These are phyloP conservation scores for Yarrowia deformans DNA, from an alignment of 805 yeast species.

Conservation along the genomic window DNA sequence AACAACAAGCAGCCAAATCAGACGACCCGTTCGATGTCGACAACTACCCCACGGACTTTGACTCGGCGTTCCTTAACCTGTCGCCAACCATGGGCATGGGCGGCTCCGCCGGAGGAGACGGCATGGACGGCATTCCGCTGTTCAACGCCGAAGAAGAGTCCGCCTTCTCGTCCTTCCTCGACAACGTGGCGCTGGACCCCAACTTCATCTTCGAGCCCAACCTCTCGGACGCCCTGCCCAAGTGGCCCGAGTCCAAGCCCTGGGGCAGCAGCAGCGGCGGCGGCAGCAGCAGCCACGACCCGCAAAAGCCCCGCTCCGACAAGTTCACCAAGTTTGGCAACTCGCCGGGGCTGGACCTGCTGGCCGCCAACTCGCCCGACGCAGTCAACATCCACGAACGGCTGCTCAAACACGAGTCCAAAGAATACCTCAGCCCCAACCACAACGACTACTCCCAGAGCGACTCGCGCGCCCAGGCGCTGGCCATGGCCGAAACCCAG, in stretches of 20 bases:
- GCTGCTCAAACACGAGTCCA: conserved; percentile 28
- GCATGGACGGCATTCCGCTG: conserved; percentile 40
- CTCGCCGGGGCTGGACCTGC: conserved; percentile 31
- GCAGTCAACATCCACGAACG: conserved; percentile 38
- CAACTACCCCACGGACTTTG: conserved; percentile 43
- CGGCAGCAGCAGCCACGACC: background rate
- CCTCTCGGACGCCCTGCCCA: conserved; percentile 44
- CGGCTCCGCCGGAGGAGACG: conserved; percentile 17
- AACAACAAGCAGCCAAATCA: background rate
- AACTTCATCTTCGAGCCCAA: conserved; percentile 49
- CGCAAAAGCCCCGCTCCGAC: conserved; percentile 6
- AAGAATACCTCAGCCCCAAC: conserved; percentile 24
- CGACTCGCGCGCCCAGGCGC: conserved; percentile 34
- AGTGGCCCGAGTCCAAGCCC: conserved; percentile 40
- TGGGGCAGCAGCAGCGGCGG: background rate
- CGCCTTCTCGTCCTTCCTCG: conserved; percentile 49
- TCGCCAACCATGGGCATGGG: conserved; percentile 25
- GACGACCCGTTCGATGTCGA: conserved; percentile 38
- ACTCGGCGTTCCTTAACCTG: conserved; percentile 44
- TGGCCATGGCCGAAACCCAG: conserved; percentile 38
- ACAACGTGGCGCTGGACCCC: conserved; percentile 47
- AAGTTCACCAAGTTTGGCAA: conserved; percentile 39
- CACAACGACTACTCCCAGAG: conserved; percentile 28
- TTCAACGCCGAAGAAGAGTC: conserved; percentile 48
- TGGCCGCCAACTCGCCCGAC: conserved; percentile 32